Conservation (phyloP, 2,329 filamentous ascomycete genomes). For the Trichoderma koningiopsis region DNA sequence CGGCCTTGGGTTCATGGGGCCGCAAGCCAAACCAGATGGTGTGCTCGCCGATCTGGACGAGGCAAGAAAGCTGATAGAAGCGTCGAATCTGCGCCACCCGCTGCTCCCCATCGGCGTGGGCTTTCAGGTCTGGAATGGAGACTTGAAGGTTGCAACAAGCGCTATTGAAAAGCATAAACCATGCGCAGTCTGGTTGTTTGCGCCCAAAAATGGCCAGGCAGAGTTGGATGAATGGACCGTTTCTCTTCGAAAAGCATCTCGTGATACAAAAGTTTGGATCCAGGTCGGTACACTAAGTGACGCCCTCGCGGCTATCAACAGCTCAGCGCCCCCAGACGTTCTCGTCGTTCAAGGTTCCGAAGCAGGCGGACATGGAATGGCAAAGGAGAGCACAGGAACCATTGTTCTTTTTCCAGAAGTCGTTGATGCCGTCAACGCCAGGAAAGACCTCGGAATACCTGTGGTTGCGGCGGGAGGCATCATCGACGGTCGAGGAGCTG, state of each 20-base stretch:
- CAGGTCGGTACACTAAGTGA: conserved; percentile 54
- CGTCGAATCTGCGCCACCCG: conserved; percentile 23
- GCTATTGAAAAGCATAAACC: conserved; percentile 39
- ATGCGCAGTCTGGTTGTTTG: conserved; percentile 52
- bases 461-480: conserved; percentile 57
- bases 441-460: conserved; percentile 41
- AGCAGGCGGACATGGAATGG: conserved; percentile 56
- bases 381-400: conserved; percentile 46
- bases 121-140: conserved; percentile 49
- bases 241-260: conserved; percentile 44
- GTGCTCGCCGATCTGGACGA: conserved; percentile 38
- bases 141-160: conserved; percentile 37
- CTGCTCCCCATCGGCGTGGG: conserved; percentile 48
- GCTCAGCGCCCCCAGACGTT: conserved; percentile 46
- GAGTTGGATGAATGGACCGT: conserved; percentile 49
- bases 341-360: conserved; percentile 57
- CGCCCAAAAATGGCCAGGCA: conserved; percentile 41
- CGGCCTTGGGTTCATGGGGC: conserved; percentile 59
- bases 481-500: conserved; percentile 52
- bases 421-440: conserved; percentile 47
- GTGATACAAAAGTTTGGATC: conserved; percentile 52
- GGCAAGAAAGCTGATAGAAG: conserved; percentile 32
- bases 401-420: conserved; percentile 55
- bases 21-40: conserved; percentile 40
- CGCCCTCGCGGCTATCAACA: conserved; percentile 45